These are phyloP conservation scores for Gloeopeniophorella convolvens DNA, from an alignment of 768 basidiomycete species.

Conservation along the genomic window DNA sequence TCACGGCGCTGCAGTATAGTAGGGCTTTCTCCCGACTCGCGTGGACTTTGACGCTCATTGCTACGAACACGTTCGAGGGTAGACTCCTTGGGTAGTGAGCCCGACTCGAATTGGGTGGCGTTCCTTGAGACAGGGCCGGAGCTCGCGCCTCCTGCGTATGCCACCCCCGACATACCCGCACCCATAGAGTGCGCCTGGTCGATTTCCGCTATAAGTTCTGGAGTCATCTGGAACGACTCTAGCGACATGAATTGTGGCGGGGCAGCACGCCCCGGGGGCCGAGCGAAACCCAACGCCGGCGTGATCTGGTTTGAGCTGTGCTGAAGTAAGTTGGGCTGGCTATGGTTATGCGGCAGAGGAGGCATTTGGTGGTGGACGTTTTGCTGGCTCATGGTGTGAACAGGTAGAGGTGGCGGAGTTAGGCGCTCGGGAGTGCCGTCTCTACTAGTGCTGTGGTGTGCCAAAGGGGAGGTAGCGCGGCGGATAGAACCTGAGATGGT, in stretches of 20 bases:
- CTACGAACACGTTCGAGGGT: slow-evolving; percentile 14
- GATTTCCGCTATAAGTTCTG: slow-evolving; percentile 15
- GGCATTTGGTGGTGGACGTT: slow-evolving; percentile 1
- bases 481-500: slow-evolving; percentile 17
- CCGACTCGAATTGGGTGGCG: slow-evolving; percentile 12
- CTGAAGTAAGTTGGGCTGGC: slow-evolving; percentile 10
- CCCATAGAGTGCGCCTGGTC: slow-evolving; percentile 15
- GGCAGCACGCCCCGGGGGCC: slow-evolving; percentile 12
- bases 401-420: slow-evolving; percentile 10
- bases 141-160: slow-evolving; percentile 16
- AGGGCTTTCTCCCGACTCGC: slow-evolving; percentile 4
- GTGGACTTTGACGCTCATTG: slow-evolving; percentile 14
- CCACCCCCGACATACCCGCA: slow-evolving; percentile 16
- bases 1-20: slow-evolving; percentile 12
- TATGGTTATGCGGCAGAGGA: slow-evolving; percentile 9
- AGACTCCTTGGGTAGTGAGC: slow-evolving; percentile 18
- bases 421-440: slow-evolving; percentile 16
- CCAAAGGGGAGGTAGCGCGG: slow-evolving; percentile 18
- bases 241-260: slow-evolving; percentile 11
- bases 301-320: slow-evolving; percentile 14
- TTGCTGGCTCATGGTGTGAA: slow-evolving; percentile 13
- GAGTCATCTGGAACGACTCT: slow-evolving; percentile 14
- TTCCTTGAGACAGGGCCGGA: slow-evolving; percentile 15
- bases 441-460: slow-evolving; percentile 15
- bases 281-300: slow-evolving; percentile 9